phyloP scores from a whole-genome alignment of 1,284 basidiomycete species.

The Leccinum griseonigrum region DNA sequence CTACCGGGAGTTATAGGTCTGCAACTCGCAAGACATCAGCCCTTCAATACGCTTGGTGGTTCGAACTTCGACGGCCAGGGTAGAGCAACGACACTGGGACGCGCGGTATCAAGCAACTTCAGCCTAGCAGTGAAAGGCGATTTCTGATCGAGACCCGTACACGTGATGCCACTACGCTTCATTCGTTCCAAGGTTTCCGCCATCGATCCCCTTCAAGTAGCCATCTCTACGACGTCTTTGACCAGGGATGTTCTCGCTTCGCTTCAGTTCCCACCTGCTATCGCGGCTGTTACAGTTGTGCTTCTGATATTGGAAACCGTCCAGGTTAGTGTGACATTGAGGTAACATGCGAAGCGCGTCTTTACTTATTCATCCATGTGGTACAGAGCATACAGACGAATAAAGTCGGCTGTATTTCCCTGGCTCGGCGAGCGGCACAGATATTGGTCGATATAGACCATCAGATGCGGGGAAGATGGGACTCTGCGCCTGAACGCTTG shows the following conservation, averaged over 20 bases:
- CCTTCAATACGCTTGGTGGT: neutral
- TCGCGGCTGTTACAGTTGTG: slow-evolving; percentile 40
- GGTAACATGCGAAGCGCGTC: neutral
- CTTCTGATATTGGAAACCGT: slow-evolving; percentile 47
- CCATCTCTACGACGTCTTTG: slow-evolving; percentile 21
- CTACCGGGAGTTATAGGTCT: too few relatives aligned
- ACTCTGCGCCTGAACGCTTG: slow-evolving; percentile 42
- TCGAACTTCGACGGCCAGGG: neutral
- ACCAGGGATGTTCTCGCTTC: slow-evolving; percentile 23
- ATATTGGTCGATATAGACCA: slow-evolving; percentile 45
- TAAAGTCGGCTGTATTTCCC: slow-evolving; percentile 40
- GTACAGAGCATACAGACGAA: slow-evolving; percentile 33
- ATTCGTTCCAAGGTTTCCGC: slow-evolving; percentile 25
- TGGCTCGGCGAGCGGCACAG: slow-evolving; percentile 44
- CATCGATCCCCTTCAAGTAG: slow-evolving; percentile 25
- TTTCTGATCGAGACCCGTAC: neutral
- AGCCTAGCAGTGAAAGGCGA: neutral
- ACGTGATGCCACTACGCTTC: slow-evolving; percentile 26
- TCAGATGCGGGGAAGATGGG: slow-evolving; percentile 48
- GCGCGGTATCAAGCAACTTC: neutral
- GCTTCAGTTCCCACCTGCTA: slow-evolving; percentile 44
- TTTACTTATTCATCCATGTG: neutral
- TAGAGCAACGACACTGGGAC: neutral
- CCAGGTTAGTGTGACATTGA: slow-evolving; percentile 35
- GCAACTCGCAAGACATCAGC: neutral